Percentiles rank a stretch among this genome's conserved stretches.
Conservation (phyloP, 148 eudicot species). For the Mesembryanthemum crystallinum region DNA sequence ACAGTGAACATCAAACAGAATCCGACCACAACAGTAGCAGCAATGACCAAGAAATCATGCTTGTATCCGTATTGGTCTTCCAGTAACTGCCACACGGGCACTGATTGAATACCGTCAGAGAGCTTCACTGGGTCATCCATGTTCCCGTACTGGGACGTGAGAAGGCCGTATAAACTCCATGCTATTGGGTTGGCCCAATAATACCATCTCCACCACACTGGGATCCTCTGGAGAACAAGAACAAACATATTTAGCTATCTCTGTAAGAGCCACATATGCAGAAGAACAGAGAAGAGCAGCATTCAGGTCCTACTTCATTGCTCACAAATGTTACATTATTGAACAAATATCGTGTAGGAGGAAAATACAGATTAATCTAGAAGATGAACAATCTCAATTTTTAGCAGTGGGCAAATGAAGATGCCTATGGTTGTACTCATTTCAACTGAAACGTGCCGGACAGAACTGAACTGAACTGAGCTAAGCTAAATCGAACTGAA, state of each 20-base stretch:
- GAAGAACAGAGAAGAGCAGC: not conserved
- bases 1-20: slow-evolving; percentile 65
- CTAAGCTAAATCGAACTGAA: too few species aligned
- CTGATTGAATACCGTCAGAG: slow-evolving; percentile 44
- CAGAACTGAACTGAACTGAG: too few species aligned
- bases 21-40: slow-evolving; percentile 56
- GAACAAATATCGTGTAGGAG: too few species aligned
- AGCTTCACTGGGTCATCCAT: slow-evolving; percentile 49
- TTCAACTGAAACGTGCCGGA: too few species aligned
- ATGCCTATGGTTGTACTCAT: too few species aligned
- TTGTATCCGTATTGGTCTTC: slow-evolving; percentile 67
- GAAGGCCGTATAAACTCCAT: slow-evolving; percentile 84
- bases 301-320: not conserved
- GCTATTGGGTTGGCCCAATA: slow-evolving; percentile 94
- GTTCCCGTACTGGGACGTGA: slow-evolving; percentile 79
- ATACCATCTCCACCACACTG: slow-evolving; percentile 96
- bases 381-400: too few species aligned
- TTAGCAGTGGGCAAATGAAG: too few species aligned
- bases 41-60: slow-evolving; percentile 51
- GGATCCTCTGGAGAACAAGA: slow-evolving; percentile 55
- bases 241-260: not conserved
- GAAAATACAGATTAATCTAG: too few species aligned
- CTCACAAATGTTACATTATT: too few species aligned
- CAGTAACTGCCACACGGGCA: slow-evolving; percentile 50
- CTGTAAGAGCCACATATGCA: not conserved